These are phyloP conservation scores for Silene latifolia DNA, from an alignment of 148 eudicot genomes.

Conservation along the genomic window DNA sequence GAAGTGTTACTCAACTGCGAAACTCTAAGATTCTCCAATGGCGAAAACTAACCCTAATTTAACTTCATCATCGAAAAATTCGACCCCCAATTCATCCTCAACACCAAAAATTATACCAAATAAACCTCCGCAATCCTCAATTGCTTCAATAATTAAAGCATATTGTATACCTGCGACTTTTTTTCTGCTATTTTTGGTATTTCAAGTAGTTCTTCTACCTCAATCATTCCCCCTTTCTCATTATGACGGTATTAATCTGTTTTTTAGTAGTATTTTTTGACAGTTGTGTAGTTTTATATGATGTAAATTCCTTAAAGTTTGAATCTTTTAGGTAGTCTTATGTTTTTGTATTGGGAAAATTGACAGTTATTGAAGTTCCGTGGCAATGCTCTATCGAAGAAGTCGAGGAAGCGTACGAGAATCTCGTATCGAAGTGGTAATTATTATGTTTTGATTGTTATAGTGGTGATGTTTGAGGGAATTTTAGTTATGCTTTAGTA, in stretches of 20 bases:
- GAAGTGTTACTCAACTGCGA: not conserved
- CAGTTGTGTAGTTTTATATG: not conserved
- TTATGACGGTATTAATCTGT: conserved; percentile 56
- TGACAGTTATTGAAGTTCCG: conserved; percentile 56
- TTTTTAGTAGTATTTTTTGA: not conserved
- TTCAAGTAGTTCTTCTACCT: conserved; percentile 62
- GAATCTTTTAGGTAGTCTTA: not conserved
- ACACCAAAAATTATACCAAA: not conserved
- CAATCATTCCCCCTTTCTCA: conserved; percentile 62
- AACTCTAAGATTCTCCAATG: conserved; percentile 12
- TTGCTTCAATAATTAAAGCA: conserved; percentile 36
- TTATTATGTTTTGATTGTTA: not conserved
- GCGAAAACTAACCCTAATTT: conserved; percentile 18
- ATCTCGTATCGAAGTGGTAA: conserved; percentile 54
- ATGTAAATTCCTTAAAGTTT: not conserved
- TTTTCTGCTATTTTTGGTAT: conserved; percentile 48
- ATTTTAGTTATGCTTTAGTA: too few relatives aligned
- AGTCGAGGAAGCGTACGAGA: conserved; percentile 63
- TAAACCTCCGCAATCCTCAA: conserved; percentile 20
- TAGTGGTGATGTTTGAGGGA: too few relatives aligned
- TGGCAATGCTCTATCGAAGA: conserved; percentile 51
- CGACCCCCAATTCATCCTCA: conserved; percentile 9
- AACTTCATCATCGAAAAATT: not conserved
- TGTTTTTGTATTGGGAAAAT: conserved; percentile 1
- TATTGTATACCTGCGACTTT: conserved; percentile 63